These are phyloP conservation scores for Parasitella parasitica DNA, from an alignment of 371 early-diverging fungal species.

Conservation along the genomic window DNA sequence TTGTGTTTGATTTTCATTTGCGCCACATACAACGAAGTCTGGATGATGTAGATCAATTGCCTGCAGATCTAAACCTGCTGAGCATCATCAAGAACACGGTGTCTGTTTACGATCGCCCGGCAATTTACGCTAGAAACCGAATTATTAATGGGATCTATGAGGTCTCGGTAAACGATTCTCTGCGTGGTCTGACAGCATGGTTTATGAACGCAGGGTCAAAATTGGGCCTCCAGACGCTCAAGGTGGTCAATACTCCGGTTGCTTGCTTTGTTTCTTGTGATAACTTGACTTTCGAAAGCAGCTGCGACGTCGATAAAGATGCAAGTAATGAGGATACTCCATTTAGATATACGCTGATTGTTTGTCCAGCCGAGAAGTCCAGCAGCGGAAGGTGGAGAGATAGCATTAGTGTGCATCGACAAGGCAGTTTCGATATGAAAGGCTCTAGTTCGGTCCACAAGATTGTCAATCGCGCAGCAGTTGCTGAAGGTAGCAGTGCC, in stretches of 20 bases:
- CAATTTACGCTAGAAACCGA: constrained; percentile 65
- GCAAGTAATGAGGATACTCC: not conserved
- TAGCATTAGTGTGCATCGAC: constrained; percentile 13
- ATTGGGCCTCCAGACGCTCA: constrained; percentile 54
- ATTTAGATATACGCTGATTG: constrained; percentile 29
- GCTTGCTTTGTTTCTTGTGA: constrained; percentile 43
- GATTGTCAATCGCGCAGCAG: not conserved
- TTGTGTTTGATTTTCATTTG: constrained; percentile 80
- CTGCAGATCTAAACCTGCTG: constrained; percentile 57
- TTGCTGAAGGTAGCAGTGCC: not conserved
- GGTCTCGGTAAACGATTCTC: constrained; percentile 36
- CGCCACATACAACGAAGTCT: constrained; percentile 66
- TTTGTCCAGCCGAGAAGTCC: constrained; percentile 18
- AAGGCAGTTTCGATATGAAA: constrained; percentile 25
- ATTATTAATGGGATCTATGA: constrained; percentile 53
- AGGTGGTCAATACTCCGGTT: constrained; percentile 18
- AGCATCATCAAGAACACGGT: constrained; percentile 62
- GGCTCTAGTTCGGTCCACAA: constrained; percentile 4
- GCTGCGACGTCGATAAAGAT: not conserved
- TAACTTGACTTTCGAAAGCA: constrained; percentile 26
- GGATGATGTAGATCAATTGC: constrained; percentile 35
- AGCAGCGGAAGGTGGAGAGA: constrained; percentile 3
- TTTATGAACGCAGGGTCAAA: constrained; percentile 66
- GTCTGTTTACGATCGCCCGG: constrained; percentile 58
- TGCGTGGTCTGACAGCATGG: constrained; percentile 56